A percentile compares a stretch with the other conserved stretches of the same genome.
These are phyloP conservation scores for Xylariaceae sp. DNA, from an alignment of 2,329 filamentous ascomycete genomes.

Conservation along the genomic window DNA sequence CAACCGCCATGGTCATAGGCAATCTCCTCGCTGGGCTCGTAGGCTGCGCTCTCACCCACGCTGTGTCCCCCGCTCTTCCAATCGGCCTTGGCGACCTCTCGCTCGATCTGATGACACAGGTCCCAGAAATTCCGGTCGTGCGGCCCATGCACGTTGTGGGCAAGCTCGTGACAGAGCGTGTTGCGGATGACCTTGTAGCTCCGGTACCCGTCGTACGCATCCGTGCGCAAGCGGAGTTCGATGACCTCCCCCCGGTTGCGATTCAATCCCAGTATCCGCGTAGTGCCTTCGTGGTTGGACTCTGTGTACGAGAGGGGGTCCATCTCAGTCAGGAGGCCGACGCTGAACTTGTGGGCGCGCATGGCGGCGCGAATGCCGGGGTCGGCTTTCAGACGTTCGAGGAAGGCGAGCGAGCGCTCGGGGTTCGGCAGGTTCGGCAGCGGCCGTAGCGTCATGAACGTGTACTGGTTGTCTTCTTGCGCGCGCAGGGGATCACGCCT, in stretches of 20 bases:
- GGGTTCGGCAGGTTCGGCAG: constrained; percentile 80
- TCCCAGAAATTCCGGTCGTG: constrained; percentile 93
- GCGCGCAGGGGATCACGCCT: constrained; percentile 45
- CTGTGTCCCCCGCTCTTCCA: constrained; percentile 75
- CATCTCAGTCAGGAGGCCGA: constrained; percentile 93
- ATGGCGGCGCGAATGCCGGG: constrained; percentile 85
- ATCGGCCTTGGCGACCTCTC: constrained; percentile 81
- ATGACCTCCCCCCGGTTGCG: constrained; percentile 88
- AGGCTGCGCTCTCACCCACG: constrained; percentile 69
- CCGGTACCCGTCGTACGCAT: constrained; percentile 90
- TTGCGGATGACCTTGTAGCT: constrained; percentile 91
- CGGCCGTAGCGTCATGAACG: constrained; percentile 79
- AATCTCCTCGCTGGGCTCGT: constrained; percentile 60
- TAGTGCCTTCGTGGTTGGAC: constrained; percentile 72
- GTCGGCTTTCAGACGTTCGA: constrained; percentile 80
- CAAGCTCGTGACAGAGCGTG: constrained; percentile 92
- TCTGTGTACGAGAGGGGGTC: constrained; percentile 82
- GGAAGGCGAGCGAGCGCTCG: constrained; percentile 71
- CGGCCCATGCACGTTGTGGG: constrained; percentile 85
- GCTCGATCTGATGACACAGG: constrained; percentile 84
- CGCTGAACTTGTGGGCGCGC: constrained; percentile 82
- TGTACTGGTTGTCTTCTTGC: constrained; percentile 72
- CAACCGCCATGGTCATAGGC: constrained; percentile 75
- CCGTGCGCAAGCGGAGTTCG: constrained; percentile 87
- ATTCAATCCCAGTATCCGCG: constrained; percentile 84